phyloP scores from a whole-genome alignment of 352 stramenopile species.

The Pythium plurisporium region DNA sequence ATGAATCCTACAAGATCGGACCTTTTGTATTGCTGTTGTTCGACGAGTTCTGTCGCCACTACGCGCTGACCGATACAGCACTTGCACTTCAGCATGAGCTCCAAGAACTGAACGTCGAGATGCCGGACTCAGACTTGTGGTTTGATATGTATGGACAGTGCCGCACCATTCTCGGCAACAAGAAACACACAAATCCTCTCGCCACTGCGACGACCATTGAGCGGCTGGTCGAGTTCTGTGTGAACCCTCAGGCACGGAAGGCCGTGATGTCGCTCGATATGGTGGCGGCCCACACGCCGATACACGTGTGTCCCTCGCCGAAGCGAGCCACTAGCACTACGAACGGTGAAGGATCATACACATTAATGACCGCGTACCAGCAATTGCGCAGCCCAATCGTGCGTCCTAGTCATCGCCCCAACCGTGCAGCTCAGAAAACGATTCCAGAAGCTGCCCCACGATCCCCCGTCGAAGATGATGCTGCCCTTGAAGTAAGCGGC shows the following conservation, averaged over 20 bases:
- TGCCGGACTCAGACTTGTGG: conserved; percentile 39
- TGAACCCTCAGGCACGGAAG: conserved; percentile 17
- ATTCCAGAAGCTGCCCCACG: too few species aligned
- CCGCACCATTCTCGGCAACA: conserved; percentile 28
- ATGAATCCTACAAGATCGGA: conserved; percentile 19
- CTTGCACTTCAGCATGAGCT: conserved; percentile 39
- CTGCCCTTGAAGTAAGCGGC: too few species aligned
- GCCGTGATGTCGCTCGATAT: conserved; percentile 36
- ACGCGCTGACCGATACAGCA: conserved; percentile 33
- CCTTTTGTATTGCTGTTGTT: conserved; percentile 52
- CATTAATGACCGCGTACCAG: conserved; percentile 44
- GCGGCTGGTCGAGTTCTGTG: conserved; percentile 50
- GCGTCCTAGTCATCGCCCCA: conserved; percentile 42
- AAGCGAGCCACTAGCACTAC: conserved; percentile 19
- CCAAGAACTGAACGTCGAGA: conserved; percentile 17
- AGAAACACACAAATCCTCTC: conserved; percentile 3
- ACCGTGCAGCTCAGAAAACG: not conserved
- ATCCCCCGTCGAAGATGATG: not conserved
- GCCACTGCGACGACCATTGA: conserved; percentile 31
- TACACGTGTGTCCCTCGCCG: conserved; percentile 38
- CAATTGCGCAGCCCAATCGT: conserved; percentile 46
- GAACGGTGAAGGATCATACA: conserved; percentile 13
- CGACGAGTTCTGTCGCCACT: conserved; percentile 49
- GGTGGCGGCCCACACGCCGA: conserved; percentile 22
- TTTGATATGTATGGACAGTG: conserved; percentile 56